A percentile compares a stretch with the other conserved stretches of the same genome.
phyloP scores from a whole-genome alignment of 108 stramenopile species.

The Aurantiochytrium sp. region DNA sequence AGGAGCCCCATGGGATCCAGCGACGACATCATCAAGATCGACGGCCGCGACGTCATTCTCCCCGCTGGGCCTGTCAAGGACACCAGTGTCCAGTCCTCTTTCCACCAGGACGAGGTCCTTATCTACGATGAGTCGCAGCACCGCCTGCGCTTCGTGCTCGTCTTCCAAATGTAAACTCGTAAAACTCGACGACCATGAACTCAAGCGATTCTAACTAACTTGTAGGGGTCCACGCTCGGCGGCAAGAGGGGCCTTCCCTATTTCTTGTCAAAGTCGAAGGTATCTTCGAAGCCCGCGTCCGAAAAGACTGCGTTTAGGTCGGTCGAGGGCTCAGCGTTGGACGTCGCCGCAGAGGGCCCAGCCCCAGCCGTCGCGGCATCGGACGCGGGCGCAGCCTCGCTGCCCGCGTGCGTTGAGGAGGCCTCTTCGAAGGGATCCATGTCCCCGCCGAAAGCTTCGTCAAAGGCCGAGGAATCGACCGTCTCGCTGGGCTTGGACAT shows the following conservation, averaged over 20 bases:
- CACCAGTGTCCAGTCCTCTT: background rate
- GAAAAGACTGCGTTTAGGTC: background rate
- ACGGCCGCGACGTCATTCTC: conserved; percentile 45
- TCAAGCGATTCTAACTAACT: background rate
- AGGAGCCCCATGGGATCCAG: conserved; percentile 38
- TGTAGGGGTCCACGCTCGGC: too few relatives aligned
- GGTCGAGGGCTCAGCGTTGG: background rate
- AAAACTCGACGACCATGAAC: too few relatives aligned
- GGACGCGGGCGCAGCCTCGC: background rate
- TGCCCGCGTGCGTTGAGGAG: background rate
- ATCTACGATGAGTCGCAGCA: conserved; percentile 46
- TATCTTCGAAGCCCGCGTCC: background rate
- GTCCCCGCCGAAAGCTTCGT: background rate
- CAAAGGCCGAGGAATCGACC: background rate
- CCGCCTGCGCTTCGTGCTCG: conserved; percentile 47
- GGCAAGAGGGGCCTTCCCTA: too few relatives aligned
- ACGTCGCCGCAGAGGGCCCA: background rate
- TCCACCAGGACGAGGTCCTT: conserved; percentile 49
- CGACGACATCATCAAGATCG: conserved; percentile 36
- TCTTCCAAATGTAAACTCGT: conserved; percentile 36
- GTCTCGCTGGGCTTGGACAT: background rate
- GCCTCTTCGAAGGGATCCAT: background rate
- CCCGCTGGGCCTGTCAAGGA: conserved; percentile 35
- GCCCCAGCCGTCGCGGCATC: background rate
- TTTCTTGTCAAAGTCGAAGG: background rate